Evolutionary conservation across 371 early-diverging fungal species (phyloP).

Genomic region (Funneliformis caledonium): DNA sequence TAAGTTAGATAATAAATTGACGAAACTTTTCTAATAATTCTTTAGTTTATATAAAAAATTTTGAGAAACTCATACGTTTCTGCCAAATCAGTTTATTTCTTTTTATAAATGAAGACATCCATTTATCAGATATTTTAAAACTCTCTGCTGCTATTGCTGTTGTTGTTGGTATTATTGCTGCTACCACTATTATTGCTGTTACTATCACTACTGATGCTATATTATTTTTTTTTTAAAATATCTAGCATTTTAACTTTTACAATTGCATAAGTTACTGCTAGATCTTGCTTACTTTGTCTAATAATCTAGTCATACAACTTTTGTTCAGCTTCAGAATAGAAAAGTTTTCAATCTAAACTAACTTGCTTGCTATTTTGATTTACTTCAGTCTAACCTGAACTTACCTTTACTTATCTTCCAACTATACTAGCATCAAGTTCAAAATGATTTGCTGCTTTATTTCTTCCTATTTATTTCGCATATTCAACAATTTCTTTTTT

Average conservation of each 20-base stretch:
- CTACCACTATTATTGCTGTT: no score
- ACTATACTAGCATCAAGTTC: background rate
- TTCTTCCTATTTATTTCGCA: background rate
- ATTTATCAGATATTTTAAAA: background rate
- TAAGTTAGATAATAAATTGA: background rate
- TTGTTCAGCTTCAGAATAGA: constrained; percentile 9
- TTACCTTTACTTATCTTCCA: background rate
- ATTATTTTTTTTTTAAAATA: background rate
- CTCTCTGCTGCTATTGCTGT: background rate
- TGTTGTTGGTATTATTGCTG: background rate
- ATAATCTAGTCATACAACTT: constrained; percentile 16
- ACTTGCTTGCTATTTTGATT: background rate
- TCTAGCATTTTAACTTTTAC: background rate
- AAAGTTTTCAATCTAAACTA: background rate
- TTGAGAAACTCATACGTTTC: background rate
- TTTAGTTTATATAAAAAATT: background rate
- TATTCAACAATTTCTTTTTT: constrained; percentile 8
- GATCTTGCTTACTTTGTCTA: constrained; percentile 1
- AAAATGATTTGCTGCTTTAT: constrained; percentile 2
- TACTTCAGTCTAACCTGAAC: background rate
- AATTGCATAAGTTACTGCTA: constrained; percentile 12
- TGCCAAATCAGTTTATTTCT: background rate
- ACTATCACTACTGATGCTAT: background rate
- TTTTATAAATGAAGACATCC: background rate
- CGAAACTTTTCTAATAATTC: background rate